phyloP scores from a whole-genome alignment of 2,329 filamentous ascomycete species.

The Aspergillus uvarum region DNA sequence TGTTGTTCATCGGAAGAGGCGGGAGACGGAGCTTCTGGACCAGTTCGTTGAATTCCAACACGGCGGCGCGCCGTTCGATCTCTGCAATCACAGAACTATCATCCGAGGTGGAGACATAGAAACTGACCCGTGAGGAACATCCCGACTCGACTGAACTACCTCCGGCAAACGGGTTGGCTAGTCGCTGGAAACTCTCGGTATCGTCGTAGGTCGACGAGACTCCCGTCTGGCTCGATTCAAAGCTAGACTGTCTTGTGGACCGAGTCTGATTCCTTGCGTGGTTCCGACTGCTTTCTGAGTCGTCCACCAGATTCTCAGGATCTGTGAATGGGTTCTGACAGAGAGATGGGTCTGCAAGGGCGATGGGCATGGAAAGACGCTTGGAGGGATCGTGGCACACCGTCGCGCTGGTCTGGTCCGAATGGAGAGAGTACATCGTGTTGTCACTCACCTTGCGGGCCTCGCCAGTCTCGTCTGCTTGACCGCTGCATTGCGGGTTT shows the following conservation, averaged over 20 bases:
- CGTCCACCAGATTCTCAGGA: neutral
- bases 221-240: neutral
- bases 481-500: neutral
- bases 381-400: constrained; percentile 37
- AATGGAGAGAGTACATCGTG: constrained; percentile 32
- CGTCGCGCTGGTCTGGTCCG: constrained; percentile 34
- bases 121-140: constrained; percentile 21
- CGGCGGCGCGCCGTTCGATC: constrained; percentile 27
- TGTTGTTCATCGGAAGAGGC: constrained; percentile 16
- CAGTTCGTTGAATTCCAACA: constrained; percentile 32
- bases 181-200: neutral
- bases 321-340: constrained; percentile 21
- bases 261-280: constrained; percentile 1
- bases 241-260: constrained; percentile 16
- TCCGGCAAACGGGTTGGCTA: constrained; percentile 3
- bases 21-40: constrained; percentile 25
- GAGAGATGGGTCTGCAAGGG: constrained; percentile 14
- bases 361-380: constrained; percentile 24
- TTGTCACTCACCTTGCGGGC: constrained; percentile 35
- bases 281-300: constrained; percentile 12
- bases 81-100: constrained; percentile 23
- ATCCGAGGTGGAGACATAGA: constrained; percentile 23
- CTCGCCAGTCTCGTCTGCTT: constrained; percentile 9
- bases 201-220: neutral
- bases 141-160: constrained; percentile 15